These are phyloP conservation scores for Calycina marina DNA, from an alignment of 2,329 filamentous ascomycete species.

Conservation along the genomic window DNA sequence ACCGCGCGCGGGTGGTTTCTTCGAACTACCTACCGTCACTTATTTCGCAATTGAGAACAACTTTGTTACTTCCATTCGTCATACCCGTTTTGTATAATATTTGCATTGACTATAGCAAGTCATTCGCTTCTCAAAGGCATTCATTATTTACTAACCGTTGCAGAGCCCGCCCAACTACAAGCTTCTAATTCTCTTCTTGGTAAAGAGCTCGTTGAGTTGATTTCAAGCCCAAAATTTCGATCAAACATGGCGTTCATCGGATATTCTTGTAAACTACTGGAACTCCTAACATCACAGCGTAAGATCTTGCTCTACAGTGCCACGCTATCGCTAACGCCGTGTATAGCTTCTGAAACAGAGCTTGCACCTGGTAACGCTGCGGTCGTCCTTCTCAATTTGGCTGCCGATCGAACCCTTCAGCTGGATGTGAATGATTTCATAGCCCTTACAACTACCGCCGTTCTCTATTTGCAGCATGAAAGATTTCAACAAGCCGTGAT, in stretches of 20 bases:
- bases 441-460: slow-evolving; percentile 34
- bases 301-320: too few relatives aligned
- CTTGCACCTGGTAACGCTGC: slow-evolving; percentile 30
- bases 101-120: slow-evolving; percentile 46
- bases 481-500: slow-evolving; percentile 36
- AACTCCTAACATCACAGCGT: slow-evolving; percentile 37
- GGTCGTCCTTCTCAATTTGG: slow-evolving; percentile 34
- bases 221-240: slow-evolving; percentile 30
- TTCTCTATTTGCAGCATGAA: slow-evolving; percentile 40
- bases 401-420: slow-evolving; percentile 24
- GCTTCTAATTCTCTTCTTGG: slow-evolving; percentile 38
- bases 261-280: slow-evolving; percentile 42
- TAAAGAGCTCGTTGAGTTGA: slow-evolving; percentile 31
- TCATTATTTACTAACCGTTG: slow-evolving; percentile 9
- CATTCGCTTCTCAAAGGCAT: not conserved
- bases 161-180: slow-evolving; percentile 38
- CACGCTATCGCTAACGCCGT: too few relatives aligned
- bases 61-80: slow-evolving; percentile 35
- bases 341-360: slow-evolving; percentile 18
- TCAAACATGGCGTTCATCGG: slow-evolving; percentile 30
- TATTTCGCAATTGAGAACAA: slow-evolving; percentile 30
- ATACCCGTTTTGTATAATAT: slow-evolving; percentile 49
- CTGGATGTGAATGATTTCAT: slow-evolving; percentile 41
- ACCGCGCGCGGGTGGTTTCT: slow-evolving; percentile 39
- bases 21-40: slow-evolving; percentile 33